Conservation (phyloP, 2,329 filamentous ascomycete species). For the Lasiodiplodia citricola region DNA sequence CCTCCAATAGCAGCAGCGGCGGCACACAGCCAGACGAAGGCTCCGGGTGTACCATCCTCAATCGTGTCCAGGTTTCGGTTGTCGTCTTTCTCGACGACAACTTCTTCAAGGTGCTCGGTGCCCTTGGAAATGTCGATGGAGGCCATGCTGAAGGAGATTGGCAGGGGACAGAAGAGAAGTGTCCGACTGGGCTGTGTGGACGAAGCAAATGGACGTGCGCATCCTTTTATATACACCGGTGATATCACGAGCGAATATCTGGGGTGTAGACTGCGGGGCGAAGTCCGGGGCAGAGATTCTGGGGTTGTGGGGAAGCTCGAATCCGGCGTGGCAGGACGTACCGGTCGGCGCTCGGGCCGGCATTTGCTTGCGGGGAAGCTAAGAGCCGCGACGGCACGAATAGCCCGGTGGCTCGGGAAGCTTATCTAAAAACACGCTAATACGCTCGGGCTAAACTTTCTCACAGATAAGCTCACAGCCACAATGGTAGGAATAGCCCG, state of each 20-base stretch:
- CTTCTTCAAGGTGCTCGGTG: neutral
- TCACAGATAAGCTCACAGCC: too few relatives aligned
- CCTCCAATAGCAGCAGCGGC: slow-evolving; percentile 29
- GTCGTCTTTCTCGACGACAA: slow-evolving; percentile 1
- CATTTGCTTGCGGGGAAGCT: neutral
- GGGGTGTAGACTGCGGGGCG: neutral
- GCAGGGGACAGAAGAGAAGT: too few relatives aligned
- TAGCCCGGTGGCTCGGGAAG: too few relatives aligned
- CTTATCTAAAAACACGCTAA: too few relatives aligned
- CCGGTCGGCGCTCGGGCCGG: too few relatives aligned
- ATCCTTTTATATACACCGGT: neutral
- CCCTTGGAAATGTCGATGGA: neutral
- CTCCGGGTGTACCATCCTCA: slow-evolving; percentile 29
- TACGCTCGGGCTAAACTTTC: too few relatives aligned
- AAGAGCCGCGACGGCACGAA: too few relatives aligned
- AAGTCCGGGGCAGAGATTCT: neutral
- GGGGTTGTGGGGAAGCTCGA: neutral
- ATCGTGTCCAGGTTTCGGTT: slow-evolving; percentile 26
- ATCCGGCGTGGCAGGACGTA: neutral
- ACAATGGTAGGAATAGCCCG: too few relatives aligned
- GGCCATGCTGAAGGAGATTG: neutral
- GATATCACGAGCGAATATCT: neutral
- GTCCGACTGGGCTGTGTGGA: rapidly evolving
- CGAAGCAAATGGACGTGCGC: neutral
- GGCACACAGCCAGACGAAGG: slow-evolving; percentile 29